phyloP scores from a whole-genome alignment of 2,329 filamentous ascomycete genomes.

The Monilinia fructigena region DNA sequence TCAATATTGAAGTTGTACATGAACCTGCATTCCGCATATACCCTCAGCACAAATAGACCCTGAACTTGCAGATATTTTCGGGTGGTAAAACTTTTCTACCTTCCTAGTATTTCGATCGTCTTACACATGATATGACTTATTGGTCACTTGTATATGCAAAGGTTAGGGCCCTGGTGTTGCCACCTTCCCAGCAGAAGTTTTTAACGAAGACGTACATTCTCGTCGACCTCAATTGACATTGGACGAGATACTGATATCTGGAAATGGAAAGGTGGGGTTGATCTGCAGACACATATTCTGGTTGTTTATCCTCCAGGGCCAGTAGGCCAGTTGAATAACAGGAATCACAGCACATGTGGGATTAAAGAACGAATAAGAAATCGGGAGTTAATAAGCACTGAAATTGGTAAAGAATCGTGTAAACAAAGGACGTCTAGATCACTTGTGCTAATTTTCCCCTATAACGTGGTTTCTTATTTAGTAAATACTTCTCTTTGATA shows the following conservation, averaged over 20 bases:
- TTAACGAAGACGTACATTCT: neutral
- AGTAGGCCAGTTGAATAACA: neutral
- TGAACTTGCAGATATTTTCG: slow-evolving; percentile 15
- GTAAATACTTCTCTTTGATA: no score
- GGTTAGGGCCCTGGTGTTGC: neutral
- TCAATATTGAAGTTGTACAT: neutral
- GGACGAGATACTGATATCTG: neutral
- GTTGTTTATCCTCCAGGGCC: neutral
- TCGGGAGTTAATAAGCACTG: neutral
- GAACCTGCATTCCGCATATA: neutral
- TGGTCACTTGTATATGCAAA: neutral
- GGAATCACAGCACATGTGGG: slow-evolving; percentile 2
- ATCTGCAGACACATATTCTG: slow-evolving; percentile 11
- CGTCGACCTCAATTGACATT: slow-evolving; percentile 7
- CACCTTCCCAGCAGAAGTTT: neutral
- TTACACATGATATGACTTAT: slow-evolving; percentile 8
- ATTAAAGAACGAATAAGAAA: neutral
- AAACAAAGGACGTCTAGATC: neutral
- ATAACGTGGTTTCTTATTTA: no score
- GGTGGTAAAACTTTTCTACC: slow-evolving; percentile 18
- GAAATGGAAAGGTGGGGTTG: slow-evolving; percentile 6
- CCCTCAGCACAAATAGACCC: neutral
- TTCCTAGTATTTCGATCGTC: slow-evolving; percentile 18
- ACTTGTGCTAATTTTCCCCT: no score
- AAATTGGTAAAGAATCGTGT: neutral